Evolutionary conservation across 441 rosid species (phyloP).

Genomic region (Oxalis stricta): DNA sequence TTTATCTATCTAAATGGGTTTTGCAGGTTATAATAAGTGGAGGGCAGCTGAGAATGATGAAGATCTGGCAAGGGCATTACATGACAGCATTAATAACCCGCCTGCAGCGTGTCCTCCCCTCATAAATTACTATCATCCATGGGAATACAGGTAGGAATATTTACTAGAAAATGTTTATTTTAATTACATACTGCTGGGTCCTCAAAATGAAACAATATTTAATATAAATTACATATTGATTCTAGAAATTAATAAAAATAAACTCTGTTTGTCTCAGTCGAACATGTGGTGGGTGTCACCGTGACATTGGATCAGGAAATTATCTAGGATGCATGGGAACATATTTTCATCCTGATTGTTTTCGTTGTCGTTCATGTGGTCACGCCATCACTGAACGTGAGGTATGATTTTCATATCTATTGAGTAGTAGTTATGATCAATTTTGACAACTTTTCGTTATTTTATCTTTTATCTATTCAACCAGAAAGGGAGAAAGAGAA

Average conservation of each 20-base stretch:
- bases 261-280: too few relatives aligned
- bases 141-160: slow-evolving; percentile 31
- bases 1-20: not conserved
- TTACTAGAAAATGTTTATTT: too few relatives aligned
- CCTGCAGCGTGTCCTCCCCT: slow-evolving; percentile 44
- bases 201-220: too few relatives aligned
- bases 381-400: slow-evolving; percentile 65
- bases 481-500: too few relatives aligned
- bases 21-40: slow-evolving; percentile 2
- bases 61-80: slow-evolving; percentile 35
- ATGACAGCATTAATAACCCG: slow-evolving; percentile 24
- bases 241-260: too few relatives aligned
- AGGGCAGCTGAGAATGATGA: slow-evolving; percentile 31
- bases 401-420: slow-evolving; percentile 26
- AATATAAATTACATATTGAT: too few relatives aligned
- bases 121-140: slow-evolving; percentile 19
- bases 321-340: slow-evolving; percentile 77
- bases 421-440: too few relatives aligned
- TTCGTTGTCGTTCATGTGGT: slow-evolving; percentile 51
- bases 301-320: slow-evolving; percentile 50
- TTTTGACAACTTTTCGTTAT: too few relatives aligned
- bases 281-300: slow-evolving; percentile 58
- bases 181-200: too few relatives aligned
- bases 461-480: too few relatives aligned
- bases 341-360: slow-evolving; percentile 81